phyloP scores from a whole-genome alignment of 345 rosid species.

The Erodium maritimum region DNA sequence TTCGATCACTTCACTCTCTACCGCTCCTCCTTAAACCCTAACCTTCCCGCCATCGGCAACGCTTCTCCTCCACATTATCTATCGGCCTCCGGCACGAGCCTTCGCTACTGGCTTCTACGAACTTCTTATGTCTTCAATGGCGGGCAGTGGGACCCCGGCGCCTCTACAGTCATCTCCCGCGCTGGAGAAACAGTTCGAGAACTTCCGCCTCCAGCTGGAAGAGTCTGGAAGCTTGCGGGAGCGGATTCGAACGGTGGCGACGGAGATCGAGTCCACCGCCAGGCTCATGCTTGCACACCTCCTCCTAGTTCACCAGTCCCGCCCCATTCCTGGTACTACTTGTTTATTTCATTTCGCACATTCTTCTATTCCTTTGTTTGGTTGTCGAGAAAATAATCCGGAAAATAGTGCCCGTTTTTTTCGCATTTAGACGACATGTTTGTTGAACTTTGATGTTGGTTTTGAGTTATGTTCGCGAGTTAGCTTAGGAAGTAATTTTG shows the following conservation, averaged over 20 bases:
- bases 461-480: background rate
- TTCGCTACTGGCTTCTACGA: slow-evolving; percentile 1
- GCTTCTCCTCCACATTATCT: slow-evolving; percentile 10
- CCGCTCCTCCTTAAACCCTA: slow-evolving; percentile 36
- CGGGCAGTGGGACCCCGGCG: slow-evolving; percentile 25
- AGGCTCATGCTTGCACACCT: slow-evolving; percentile 65
- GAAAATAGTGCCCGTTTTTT: background rate
- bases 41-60: slow-evolving; percentile 15
- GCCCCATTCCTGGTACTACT: slow-evolving; percentile 59
- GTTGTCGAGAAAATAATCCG: background rate
- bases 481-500: background rate
- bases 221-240: slow-evolving; percentile 63
- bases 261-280: slow-evolving; percentile 63
- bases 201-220: slow-evolving; percentile 57
- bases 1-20: slow-evolving; percentile 15
- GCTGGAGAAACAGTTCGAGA: slow-evolving; percentile 73
- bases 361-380: background rate
- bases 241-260: slow-evolving; percentile 55
- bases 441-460: background rate
- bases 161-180: slow-evolving; percentile 7
- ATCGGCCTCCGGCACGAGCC: slow-evolving; percentile 4
- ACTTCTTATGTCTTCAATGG: slow-evolving; percentile 34
- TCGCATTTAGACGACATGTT: no score
- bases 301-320: slow-evolving; percentile 81
- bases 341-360: background rate